Evolutionary conservation across 768 basidiomycete genomes (phyloP).

Genomic region (Pluteus cervinus): DNA sequence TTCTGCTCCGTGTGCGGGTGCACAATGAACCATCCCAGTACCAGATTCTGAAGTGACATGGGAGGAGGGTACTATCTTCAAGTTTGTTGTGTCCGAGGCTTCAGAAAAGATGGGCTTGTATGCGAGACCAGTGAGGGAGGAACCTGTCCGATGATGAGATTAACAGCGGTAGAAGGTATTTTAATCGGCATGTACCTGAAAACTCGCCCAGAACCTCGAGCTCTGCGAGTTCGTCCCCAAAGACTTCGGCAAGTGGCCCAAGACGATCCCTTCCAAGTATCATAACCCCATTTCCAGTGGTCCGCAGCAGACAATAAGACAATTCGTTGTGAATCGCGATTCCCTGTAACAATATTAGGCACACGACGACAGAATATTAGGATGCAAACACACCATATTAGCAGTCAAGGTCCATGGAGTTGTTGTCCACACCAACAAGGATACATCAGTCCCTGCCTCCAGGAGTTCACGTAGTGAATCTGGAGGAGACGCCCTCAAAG

Average conservation of each 20-base stretch:
- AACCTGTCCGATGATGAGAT: slow-evolving; percentile 22
- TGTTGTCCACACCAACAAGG: slow-evolving; percentile 90
- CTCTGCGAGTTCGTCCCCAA: too few species aligned
- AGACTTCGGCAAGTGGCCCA: slow-evolving; percentile 27
- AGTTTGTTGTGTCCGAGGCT: slow-evolving; percentile 18
- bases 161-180: background rate
- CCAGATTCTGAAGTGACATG: slow-evolving; percentile 88
- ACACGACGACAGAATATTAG: background rate
- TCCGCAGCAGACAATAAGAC: slow-evolving; percentile 43
- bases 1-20: slow-evolving; percentile 91
- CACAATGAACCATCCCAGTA: slow-evolving; percentile 92
- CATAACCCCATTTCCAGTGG: slow-evolving; percentile 14
- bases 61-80: slow-evolving; percentile 55
- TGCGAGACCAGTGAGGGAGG: slow-evolving; percentile 49
- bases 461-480: slow-evolving; percentile 28
- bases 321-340: slow-evolving; percentile 79
- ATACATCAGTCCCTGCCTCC: slow-evolving; percentile 25
- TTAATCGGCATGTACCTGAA: slow-evolving; percentile 24
- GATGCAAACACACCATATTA: slow-evolving; percentile 66
- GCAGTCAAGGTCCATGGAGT: slow-evolving; percentile 97
- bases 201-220: slow-evolving; percentile 30
- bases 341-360: slow-evolving; percentile 44
- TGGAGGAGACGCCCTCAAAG: slow-evolving; percentile 11
- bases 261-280: slow-evolving; percentile 51
- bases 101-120: slow-evolving; percentile 61